phyloP scores from a whole-genome alignment of 2,329 filamentous ascomycete genomes.

The Ceratocystis papillata region DNA sequence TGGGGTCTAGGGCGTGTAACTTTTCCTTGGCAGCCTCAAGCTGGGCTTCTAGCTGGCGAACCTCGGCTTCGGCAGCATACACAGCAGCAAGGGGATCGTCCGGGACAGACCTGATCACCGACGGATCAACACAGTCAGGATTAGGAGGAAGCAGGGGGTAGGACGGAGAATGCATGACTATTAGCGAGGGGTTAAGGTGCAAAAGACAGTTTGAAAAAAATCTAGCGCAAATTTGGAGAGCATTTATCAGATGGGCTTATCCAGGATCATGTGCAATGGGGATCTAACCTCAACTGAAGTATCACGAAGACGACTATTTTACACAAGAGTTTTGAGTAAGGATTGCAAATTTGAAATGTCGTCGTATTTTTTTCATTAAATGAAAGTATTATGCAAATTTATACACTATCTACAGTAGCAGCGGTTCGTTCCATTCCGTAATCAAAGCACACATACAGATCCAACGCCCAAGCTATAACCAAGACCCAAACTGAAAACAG shows the following conservation, averaged over 20 bases:
- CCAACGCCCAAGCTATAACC: slow-evolving; percentile 14
- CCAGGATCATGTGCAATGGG: too few relatives aligned
- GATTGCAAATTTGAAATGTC: too few relatives aligned
- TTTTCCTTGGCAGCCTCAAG: slow-evolving; percentile 6
- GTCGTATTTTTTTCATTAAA: too few relatives aligned
- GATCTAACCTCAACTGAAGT: too few relatives aligned
- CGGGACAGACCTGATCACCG: not conserved
- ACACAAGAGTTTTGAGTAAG: too few relatives aligned
- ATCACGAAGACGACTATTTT: too few relatives aligned
- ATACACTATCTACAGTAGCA: not conserved
- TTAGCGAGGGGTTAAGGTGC: too few relatives aligned
- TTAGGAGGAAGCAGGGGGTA: not conserved
- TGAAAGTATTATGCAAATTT: too few relatives aligned
- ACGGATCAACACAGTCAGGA: not conserved
- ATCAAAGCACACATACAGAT: slow-evolving; percentile 6
- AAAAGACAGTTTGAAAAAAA: too few relatives aligned
- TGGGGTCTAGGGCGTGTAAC: slow-evolving; percentile 2
- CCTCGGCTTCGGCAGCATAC: slow-evolving; percentile 17
- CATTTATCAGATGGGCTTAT: too few relatives aligned
- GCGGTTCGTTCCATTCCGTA: not conserved
- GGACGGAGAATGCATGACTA: not conserved
- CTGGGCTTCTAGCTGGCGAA: slow-evolving; percentile 19
- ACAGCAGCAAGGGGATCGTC: not conserved
- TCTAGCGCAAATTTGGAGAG: too few relatives aligned
- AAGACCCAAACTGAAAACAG: slow-evolving; percentile 17